Evolutionary conservation across 768 basidiomycete genomes (phyloP), one percentile per base, ranked within the genome.

Genomic region (Termitomyces sp.): DNA sequence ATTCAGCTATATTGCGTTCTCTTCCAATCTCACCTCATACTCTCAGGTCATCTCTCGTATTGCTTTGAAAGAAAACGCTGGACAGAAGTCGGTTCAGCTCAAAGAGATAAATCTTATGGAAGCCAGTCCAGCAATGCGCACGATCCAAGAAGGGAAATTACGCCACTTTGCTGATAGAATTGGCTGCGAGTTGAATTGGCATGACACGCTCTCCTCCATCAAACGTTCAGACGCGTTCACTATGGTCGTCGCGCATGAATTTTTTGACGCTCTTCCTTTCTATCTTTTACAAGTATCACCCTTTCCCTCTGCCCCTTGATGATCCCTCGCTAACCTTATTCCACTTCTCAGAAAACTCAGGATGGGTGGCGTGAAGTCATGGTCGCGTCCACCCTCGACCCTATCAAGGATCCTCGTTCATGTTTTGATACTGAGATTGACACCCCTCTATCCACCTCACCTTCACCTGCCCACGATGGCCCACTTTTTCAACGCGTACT

Each of bases 241-340:
- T 0, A 85, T 97, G 77, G 69, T 97, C 23, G 74, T 98, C 16
- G 97, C 97, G 0, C 95, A 99, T 70, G 97, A 98, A 67, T 96
- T 98, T 73, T 98, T 99, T 60, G 97, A 98, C 68, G 95, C 95
- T 0, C 77, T 99, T 43, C 96, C 97, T 0, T 86, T 98, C 46
- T 92, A 97, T 69, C 75, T 95, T 37, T 74, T 98, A 37, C 86
- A 96, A 77, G 95, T 93, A 61, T 11, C 23, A 77, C 12, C 44
- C 19, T 29, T 19, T 21, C 19, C 1, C 12, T 41, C 5, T 16
- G n/a, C 12, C 5, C 40, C 46, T 38, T n/a, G n/a, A n/a, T 45
- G 5, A n/a, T 34, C 21, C 14, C 45, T 41, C 17, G 32, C 31
- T 38, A 7, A 47, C 25, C 9, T 32, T 16, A 25, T 47, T 17